Percentiles rank a stretch among this genome's conserved stretches.
Evolutionary conservation across 2,329 filamentous ascomycete genomes (phyloP).

Genomic region (Ceratocystis huliohia): DNA sequence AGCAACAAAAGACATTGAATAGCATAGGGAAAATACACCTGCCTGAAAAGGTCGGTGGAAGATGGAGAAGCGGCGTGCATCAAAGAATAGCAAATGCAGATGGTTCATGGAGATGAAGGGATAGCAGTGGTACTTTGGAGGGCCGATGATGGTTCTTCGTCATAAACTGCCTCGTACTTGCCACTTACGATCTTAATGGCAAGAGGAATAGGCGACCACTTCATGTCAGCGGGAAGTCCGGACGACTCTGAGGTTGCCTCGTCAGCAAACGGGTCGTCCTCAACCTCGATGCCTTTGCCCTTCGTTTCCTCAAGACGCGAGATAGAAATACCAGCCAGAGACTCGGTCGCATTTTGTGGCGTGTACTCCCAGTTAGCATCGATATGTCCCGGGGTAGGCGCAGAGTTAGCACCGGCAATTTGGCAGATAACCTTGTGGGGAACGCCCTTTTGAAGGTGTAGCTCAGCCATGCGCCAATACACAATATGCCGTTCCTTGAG

Average conservation of each 20-base stretch:
- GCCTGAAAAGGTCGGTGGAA: background rate
- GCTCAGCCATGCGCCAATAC: conserved; percentile 68
- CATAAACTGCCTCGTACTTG: conserved; percentile 46
- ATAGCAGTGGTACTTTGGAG: conserved; percentile 14
- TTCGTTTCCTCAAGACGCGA: conserved; percentile 42
- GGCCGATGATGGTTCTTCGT: conserved; percentile 30
- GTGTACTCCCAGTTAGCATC: conserved; percentile 69
- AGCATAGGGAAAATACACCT: background rate
- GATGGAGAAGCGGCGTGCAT: background rate
- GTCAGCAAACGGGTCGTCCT: conserved; percentile 59
- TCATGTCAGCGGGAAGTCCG: conserved; percentile 25
- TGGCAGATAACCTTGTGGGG: conserved; percentile 71
- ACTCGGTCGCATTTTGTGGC: conserved; percentile 25
- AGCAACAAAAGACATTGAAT: background rate
- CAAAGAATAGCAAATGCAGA: background rate
- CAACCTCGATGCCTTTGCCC: conserved; percentile 34
- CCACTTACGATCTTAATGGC: conserved; percentile 59
- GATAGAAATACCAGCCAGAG: conserved; percentile 46
- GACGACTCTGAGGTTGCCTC: conserved; percentile 22
- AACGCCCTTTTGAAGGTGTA: conserved; percentile 36
- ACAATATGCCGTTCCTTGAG: conserved; percentile 63
- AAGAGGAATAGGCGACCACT: conserved; percentile 56
- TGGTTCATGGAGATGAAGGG: conserved; percentile 4
- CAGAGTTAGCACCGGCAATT: conserved; percentile 58
- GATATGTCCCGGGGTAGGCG: conserved; percentile 59